Conservation (phyloP, 768 basidiomycete genomes). For the Kwoniella europaea region DNA sequence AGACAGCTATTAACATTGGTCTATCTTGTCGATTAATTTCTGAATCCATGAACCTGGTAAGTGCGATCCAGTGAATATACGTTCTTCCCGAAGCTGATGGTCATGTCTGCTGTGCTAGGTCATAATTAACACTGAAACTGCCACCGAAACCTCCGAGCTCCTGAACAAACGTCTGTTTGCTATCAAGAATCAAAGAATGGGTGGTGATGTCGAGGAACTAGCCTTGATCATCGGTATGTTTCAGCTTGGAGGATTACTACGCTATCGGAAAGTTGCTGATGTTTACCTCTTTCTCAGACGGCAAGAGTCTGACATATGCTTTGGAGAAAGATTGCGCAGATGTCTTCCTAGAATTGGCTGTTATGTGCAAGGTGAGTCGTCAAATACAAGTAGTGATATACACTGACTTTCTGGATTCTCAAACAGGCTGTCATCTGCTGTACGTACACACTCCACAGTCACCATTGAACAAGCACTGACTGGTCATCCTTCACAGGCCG, state of each 20-base stretch:
- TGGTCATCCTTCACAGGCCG: conserved; percentile 67
- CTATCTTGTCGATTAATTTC: conserved; percentile 96
- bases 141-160: conserved; percentile 80
- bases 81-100: neutral
- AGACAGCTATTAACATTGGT: conserved; percentile 99
- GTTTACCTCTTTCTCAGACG: conserved; percentile 66
- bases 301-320: conserved; percentile 90
- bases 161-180: conserved; percentile 84
- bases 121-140: conserved; percentile 87
- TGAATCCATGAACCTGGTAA: conserved; percentile 95
- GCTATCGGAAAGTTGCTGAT: conserved; percentile 1
- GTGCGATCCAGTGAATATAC: conserved; percentile 35
- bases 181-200: conserved; percentile 87
- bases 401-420: too few relatives aligned
- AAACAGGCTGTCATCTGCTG: conserved; percentile 96
- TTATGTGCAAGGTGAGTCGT: conserved; percentile 78
- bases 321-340: conserved; percentile 90
- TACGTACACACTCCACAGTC: conserved; percentile 58
- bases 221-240: conserved; percentile 86
- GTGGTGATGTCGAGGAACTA: conserved; percentile 91
- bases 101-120: conserved; percentile 65
- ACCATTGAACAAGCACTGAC: conserved; percentile 2
- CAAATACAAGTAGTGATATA: neutral
- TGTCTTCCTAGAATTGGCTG: conserved; percentile 87
- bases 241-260: neutral